These are phyloP conservation scores for Leccinum insigne DNA, from an alignment of 1,284 basidiomycete species.

Conservation along the genomic window DNA sequence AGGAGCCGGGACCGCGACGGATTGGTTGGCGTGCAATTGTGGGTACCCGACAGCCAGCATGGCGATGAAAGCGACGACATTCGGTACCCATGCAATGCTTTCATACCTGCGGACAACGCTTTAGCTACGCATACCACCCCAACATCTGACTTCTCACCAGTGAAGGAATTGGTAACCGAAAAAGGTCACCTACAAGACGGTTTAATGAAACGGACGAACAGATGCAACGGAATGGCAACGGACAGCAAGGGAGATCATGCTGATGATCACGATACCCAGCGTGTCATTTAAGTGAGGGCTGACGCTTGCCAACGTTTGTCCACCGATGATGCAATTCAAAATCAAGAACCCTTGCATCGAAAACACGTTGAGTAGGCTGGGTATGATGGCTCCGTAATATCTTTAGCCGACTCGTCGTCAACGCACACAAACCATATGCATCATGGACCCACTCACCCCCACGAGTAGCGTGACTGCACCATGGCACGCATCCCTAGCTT, in stretches of 20 bases:
- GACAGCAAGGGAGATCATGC: slow-evolving; percentile 64
- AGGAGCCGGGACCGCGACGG: slow-evolving; percentile 33
- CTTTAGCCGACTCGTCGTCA: slow-evolving; percentile 33
- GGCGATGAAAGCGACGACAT: slow-evolving; percentile 63
- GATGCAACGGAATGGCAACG: slow-evolving; percentile 17
- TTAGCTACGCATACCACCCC: neutral
- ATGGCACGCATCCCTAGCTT: slow-evolving; percentile 63
- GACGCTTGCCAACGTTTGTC: slow-evolving; percentile 67
- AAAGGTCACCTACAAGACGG: slow-evolving; percentile 42
- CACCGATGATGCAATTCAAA: slow-evolving; percentile 74
- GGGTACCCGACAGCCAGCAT: slow-evolving; percentile 58
- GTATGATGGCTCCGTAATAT: slow-evolving; percentile 62
- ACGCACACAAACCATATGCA: neutral
- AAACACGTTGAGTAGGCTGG: slow-evolving; percentile 64
- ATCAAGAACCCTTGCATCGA: slow-evolving; percentile 69
- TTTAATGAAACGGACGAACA: slow-evolving; percentile 8
- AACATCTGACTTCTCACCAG: slow-evolving; percentile 34
- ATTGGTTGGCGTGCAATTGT: slow-evolving; percentile 28
- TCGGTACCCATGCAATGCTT: slow-evolving; percentile 65
- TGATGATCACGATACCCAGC: slow-evolving; percentile 79
- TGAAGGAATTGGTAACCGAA: slow-evolving; percentile 67
- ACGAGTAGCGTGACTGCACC: slow-evolving; percentile 60
- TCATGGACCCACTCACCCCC: slow-evolving; percentile 37
- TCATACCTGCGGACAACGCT: slow-evolving; percentile 41
- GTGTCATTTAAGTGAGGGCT: slow-evolving; percentile 49